Percentiles rank a stretch among this genome's conserved stretches.
These are phyloP conservation scores for Bacidia gigantensis DNA, from an alignment of 495 filamentous ascomycete genomes.

Conservation along the genomic window DNA sequence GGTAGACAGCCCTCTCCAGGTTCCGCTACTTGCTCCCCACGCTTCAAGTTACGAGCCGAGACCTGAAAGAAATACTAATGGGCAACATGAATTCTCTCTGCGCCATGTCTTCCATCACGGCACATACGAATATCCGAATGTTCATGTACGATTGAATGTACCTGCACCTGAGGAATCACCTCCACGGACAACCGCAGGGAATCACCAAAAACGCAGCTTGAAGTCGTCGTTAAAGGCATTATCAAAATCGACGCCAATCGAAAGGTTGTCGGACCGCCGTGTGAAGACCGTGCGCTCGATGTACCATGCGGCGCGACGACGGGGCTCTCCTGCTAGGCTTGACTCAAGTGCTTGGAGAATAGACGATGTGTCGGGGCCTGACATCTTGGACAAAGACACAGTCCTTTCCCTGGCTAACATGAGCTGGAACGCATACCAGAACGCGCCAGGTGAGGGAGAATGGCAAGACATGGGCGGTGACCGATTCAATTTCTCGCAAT, in stretches of 20 bases:
- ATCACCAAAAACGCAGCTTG: constrained; percentile 50
- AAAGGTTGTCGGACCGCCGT: constrained; percentile 69
- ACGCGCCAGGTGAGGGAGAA: constrained; percentile 51
- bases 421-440: constrained; percentile 77
- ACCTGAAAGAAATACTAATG: constrained; percentile 21
- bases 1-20: constrained; percentile 16
- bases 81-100: constrained; percentile 44
- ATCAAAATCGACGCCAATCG: constrained; percentile 51
- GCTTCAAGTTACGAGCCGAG: constrained; percentile 26
- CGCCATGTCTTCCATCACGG: constrained; percentile 89
- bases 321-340: constrained; percentile 43
- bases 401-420: constrained; percentile 74
- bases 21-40: constrained; percentile 21
- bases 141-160: constrained; percentile 66
- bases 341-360: constrained; percentile 65
- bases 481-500: constrained; percentile 60
- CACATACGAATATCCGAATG: constrained; percentile 51
- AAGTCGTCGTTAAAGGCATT: constrained; percentile 30
- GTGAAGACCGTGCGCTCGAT: constrained; percentile 62
- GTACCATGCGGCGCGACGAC: constrained; percentile 50
- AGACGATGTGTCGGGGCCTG: constrained; percentile 64
- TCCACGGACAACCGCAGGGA: constrained; percentile 30
- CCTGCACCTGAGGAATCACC: constrained; percentile 19
- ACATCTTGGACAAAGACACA: constrained; percentile 75
- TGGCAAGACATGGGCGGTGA: constrained; percentile 71